These are phyloP conservation scores for Alloteropsis angusta DNA, from an alignment of 202 grass and related monocot genomes.

Conservation along the genomic window DNA sequence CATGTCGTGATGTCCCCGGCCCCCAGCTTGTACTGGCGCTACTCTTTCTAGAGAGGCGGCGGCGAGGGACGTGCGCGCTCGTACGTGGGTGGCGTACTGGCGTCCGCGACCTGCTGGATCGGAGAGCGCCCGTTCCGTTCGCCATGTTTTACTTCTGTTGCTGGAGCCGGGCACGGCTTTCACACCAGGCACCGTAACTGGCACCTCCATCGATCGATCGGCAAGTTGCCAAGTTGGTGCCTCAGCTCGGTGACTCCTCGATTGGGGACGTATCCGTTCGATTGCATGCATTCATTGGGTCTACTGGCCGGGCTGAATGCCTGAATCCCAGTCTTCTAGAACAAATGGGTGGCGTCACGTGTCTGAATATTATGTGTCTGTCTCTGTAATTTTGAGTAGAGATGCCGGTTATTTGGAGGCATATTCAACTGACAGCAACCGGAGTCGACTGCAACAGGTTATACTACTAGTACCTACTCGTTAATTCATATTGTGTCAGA, in stretches of 20 bases:
- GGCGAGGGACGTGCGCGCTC: background rate
- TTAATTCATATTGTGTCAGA: background rate
- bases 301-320: background rate
- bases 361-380: background rate
- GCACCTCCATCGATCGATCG: too few relatives aligned
- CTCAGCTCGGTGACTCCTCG: background rate
- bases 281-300: constrained; percentile 11
- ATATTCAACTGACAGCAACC: background rate
- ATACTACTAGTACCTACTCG: background rate
- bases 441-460: background rate
- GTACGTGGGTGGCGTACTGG: background rate
- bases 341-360: background rate
- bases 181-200: background rate
- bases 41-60: constrained; percentile 1
- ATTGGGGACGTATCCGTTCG: background rate
- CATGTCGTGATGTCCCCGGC: too few relatives aligned
- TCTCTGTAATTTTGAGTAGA: too few relatives aligned
- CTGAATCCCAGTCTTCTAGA: constrained; percentile 4
- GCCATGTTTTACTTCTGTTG: background rate
- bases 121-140: background rate
- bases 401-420: background rate
- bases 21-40: background rate
- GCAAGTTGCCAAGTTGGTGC: background rate
- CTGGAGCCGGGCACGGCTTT: background rate
- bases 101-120: background rate